Base-by-base conservation (phyloP, 192 early-diverging fungal species). In the Fimicolochytrium jonesii region DNA sequence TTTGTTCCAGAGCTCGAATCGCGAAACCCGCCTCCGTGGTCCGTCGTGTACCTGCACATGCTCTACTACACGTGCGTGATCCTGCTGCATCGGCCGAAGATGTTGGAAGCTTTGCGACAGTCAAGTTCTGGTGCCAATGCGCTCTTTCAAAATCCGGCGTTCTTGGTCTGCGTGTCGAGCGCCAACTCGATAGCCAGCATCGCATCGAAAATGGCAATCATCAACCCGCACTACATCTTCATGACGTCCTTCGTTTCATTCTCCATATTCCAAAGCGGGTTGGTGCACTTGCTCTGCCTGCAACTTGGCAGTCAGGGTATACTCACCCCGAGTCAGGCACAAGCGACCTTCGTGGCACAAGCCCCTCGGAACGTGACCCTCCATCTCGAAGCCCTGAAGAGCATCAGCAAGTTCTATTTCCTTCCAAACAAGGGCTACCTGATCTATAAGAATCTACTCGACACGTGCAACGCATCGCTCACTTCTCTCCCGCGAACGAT, bases 1-100 rank as follows among this genome's bases (percentile, higher is more conserved):
- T 17, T n/a, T 15, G 36, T 7, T 9, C 50, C 39, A 2, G 54
- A 64, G 13, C 25, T 26, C 0, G 18, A 29, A 15, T 63, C 59
- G 18, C 33, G n/a, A 17, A 37, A 32, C 33, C 60, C 60, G 15
- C 64, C 64, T 15, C 37, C 50, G 0, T 73, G 48, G 47, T 18
- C 25, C 9, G 46, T 45, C 11, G 61, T 67, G 6, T 73, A 73
- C 55, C 50, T 70, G 4, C 67, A 69, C 43, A 65, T 77, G 15
- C 68, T 69, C 41, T 77, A 74, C 58, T 68, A 74, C 57, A 57
- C 62, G 0, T 70, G 68, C 59, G 44, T 65, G 3, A 68, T 77
- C 53, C 26, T 77, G 18, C 68, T 77, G 1, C 71, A 77, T 50
- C 68, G 69, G 11, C 75, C 75, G 26, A 67, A 59, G 42, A 66